Conservation (phyloP, 148 eudicot genomes). For the Drosera capensis region DNA sequence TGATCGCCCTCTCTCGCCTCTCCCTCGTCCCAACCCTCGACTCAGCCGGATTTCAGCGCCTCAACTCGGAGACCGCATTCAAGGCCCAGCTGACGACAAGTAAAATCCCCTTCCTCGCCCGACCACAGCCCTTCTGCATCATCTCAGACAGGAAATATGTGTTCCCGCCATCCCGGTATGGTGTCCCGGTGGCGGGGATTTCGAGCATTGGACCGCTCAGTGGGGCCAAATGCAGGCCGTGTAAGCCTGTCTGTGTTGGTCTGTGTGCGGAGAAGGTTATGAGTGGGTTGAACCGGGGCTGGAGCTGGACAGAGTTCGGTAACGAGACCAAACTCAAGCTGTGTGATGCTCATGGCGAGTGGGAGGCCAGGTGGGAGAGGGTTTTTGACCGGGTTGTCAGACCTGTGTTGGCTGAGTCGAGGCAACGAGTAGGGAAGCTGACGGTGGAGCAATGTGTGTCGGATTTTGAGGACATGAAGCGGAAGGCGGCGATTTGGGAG, state of each 20-base stretch:
- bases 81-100: constrained; percentile 53
- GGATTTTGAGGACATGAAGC: constrained; percentile 45
- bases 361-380: constrained; percentile 74
- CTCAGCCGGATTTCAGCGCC: constrained; percentile 26
- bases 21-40: constrained; percentile 60
- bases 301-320: constrained; percentile 78
- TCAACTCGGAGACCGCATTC: constrained; percentile 79
- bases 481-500: constrained; percentile 36
- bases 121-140: constrained; percentile 55
- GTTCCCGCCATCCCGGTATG: constrained; percentile 42
- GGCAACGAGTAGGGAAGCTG: constrained; percentile 31
- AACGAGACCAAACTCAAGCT: constrained; percentile 28
- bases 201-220: constrained; percentile 66
- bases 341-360: constrained; percentile 54
- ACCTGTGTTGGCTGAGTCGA: constrained; percentile 18
- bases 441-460: constrained; percentile 34
- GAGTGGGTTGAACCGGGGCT: constrained; percentile 25
- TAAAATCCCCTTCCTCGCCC: constrained; percentile 18
- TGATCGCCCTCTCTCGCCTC: constrained; percentile 69
- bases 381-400: constrained; percentile 43
- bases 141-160: constrained; percentile 56
- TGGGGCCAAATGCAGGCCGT: constrained; percentile 89
- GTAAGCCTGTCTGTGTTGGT: constrained; percentile 37
- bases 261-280: constrained; percentile 41
- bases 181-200: constrained; percentile 69